Evolutionary conservation across 805 yeast genomes (phyloP), one percentile per base, ranked within the genome.

Genomic region (Wickerhamiella occidentalis): DNA sequence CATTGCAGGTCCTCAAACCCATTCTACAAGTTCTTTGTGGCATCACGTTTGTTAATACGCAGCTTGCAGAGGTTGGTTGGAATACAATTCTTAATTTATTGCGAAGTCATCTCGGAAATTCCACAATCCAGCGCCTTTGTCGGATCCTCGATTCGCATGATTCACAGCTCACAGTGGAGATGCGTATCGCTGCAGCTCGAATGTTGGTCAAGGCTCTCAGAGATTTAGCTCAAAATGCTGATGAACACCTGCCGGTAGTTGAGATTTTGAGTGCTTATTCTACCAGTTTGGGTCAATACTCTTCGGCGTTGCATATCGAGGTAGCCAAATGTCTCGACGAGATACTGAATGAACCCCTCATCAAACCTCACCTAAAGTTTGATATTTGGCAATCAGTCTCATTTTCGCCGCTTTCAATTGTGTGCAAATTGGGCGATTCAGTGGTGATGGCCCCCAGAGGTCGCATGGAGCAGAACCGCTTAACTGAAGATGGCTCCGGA

Each of bases 21-120:
- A 61, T 69, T 0, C 58, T 78, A 2, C 68, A 68, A 48, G 67
- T 76, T 12, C 56, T 79, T 6, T 72, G 80, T 52, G 74, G 74
- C 1, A 63, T 72, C 1, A 60, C 68, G 26, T 61, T 67, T 0
- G 54, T 68, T 26, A 67, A 70, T 15, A 62, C 68, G 7, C 58
- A 63, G 3, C 64, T 73, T 30, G 58, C 59, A 7, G 66, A 62
- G 4, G 37, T 63, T 6, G 62, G 71, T 1, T 69, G 73, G 65
- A 65, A 66, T 3, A 61, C 72, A 2, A 61, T 76, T 7, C 56
- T 58, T 13, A 65, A 65, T 36, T 56, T 80, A 19, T 58, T 66
- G 12, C 51, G 56, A 12, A 69, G 71, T 15, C 70, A 68, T 25
- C 58, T 71, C 5, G 68, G 68, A 6, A 62, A 63, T 54, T 59